phyloP scores from a whole-genome alignment of 495 filamentous ascomycete genomes.

The Rhizodiscina lignyota region DNA sequence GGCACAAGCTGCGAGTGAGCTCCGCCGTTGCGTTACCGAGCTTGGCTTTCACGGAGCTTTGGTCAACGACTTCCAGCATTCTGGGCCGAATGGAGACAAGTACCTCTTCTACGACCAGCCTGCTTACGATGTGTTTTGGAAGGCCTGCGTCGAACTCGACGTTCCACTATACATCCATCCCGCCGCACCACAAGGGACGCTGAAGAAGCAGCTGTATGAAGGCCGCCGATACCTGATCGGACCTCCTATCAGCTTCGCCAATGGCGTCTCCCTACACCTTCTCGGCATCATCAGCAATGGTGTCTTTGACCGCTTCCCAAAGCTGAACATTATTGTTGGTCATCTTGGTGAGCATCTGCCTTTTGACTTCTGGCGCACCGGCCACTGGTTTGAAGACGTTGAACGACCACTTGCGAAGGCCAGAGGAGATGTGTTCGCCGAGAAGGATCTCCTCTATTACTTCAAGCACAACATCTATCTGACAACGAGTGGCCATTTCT shows the following conservation, averaged over 20 bases:
- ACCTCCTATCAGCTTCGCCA: no score
- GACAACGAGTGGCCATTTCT: conserved; percentile 46
- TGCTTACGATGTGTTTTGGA: conserved; percentile 42
- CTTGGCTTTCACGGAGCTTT: conserved; percentile 38
- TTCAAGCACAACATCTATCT: conserved; percentile 47
- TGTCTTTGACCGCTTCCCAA: conserved; percentile 17
- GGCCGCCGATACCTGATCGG: no score
- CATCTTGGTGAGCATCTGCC: conserved; percentile 51
- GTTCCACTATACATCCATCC: conserved; percentile 51
- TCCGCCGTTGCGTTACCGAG: conserved; percentile 35
- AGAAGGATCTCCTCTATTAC: conserved; percentile 23
- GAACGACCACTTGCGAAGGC: conserved; percentile 7
- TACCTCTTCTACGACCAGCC: conserved; percentile 43
- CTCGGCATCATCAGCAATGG: no score
- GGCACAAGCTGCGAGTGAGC: conserved; percentile 34
- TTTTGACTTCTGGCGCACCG: conserved; percentile 44
- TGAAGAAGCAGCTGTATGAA: no score
- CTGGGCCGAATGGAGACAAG: conserved; percentile 32
- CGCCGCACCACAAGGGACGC: no score
- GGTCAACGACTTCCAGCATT: conserved; percentile 39
- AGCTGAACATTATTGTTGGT: conserved; percentile 45
- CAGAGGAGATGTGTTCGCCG: conserved; percentile 3
- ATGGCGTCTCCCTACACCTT: no score
- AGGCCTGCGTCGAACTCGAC: conserved; percentile 35
- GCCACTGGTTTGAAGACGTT: no score